phyloP scores from a whole-genome alignment of 805 yeast genomes.

The Candida chilensis region DNA sequence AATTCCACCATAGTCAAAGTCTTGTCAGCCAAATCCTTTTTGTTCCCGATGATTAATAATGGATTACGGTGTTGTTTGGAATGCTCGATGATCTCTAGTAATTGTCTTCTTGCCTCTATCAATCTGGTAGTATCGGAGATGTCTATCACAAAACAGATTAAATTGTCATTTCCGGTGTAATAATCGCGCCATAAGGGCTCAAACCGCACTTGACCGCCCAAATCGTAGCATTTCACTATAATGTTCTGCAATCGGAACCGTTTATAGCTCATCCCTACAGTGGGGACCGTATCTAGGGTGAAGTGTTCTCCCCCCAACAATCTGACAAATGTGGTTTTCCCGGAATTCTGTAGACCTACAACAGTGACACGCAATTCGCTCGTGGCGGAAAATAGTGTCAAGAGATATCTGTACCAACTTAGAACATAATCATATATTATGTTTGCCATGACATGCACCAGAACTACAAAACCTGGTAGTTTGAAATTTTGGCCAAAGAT shows the following conservation, averaged over 20 bases:
- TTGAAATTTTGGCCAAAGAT: no score
- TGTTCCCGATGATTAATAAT: not conserved
- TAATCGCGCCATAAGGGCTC: not conserved
- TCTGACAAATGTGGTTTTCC: not conserved
- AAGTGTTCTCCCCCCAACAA: not conserved
- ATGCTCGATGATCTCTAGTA: not conserved
- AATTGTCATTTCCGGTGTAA: not conserved
- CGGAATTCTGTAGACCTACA: not conserved
- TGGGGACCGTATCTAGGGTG: not conserved
- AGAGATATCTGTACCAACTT: not conserved
- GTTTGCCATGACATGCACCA: no score
- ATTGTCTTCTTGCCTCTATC: not conserved
- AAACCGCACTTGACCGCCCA: not conserved
- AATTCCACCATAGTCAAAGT: not conserved
- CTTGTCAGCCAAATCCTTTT: not conserved
- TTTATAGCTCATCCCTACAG: not conserved
- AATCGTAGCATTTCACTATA: conserved; percentile 1
- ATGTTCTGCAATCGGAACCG: not conserved
- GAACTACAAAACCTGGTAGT: no score
- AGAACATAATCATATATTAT: not conserved
- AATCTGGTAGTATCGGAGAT: not conserved
- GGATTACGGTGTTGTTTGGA: not conserved
- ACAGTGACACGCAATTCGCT: not conserved
- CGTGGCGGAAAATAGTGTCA: not conserved
- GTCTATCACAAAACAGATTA: not conserved